Base-by-base conservation (phyloP, 2,329 filamentous ascomycete species). In the Sclerotinia subarctica region DNA sequence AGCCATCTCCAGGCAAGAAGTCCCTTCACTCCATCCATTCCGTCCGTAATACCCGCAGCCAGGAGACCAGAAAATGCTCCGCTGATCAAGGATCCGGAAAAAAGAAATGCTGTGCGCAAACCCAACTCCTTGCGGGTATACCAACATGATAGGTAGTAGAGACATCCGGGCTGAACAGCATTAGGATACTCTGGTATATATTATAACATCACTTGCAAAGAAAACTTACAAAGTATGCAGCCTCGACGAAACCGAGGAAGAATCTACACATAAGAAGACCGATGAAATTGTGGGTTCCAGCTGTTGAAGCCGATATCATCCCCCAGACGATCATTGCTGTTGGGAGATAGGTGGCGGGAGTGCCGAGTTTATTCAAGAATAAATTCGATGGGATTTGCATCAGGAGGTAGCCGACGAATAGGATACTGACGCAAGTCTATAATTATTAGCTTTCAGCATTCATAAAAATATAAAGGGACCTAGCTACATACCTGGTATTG, bases 11-110 rank as follows among this genome's bases (percentile, higher is more conserved):
- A 92, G 5, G 87, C 87, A 2, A 81, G 78, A 3, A 88, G 78
- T 0, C 88, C 88, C 10, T 78, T 78, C 0, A 78, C 78, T 2
- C 85, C 82, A 69, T 90, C 82, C 81, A 93, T 84, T 62, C 88
- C 86, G n/a, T 81, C 80, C 0, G 85, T 87, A 66, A 93, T 90
- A 8, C 89, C 87, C 0, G 86, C 86, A 1, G 85, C 83, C 49
- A 89, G 85, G 11, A 89, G 78, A 2, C 88, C 90, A 0, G 88
- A 90, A 74, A 93, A 92, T 1, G 90, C 90, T 5, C 89, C 89
- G 0, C 88, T 89, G 26, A 93, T 84, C 38, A 92, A 80, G 0
- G 87, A 87, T 0, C 89, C 90, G 0, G 88, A 86, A 76, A 90
- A 91, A 8, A 91, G 81, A 26, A 89, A 80, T 2, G 88, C 87